Percentiles rank a stretch among this genome's conserved stretches.
phyloP scores from a whole-genome alignment of 768 basidiomycete genomes.

The Lactarius akahatsu region DNA sequence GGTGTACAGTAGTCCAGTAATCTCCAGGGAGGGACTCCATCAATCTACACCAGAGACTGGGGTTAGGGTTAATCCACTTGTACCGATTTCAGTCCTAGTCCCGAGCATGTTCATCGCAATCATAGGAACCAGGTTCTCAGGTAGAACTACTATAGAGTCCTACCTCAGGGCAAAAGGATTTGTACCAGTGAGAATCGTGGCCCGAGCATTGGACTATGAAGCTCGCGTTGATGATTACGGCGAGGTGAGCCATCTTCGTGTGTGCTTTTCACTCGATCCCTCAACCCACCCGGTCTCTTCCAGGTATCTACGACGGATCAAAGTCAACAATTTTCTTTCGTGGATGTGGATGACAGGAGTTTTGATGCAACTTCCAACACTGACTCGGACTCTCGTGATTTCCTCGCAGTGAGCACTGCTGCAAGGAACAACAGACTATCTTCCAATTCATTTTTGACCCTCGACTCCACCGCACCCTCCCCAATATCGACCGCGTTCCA shows the following conservation, averaged over 20 bases:
- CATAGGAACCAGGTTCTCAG: conserved; percentile 60
- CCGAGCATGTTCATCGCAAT: conserved; percentile 64
- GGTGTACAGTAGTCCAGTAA: neutral
- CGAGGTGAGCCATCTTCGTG: conserved; percentile 1
- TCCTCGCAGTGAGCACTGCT: neutral
- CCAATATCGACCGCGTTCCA: conserved; percentile 14
- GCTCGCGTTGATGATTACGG: neutral
- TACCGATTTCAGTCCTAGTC: conserved; percentile 2
- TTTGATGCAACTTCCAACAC: conserved; percentile 1
- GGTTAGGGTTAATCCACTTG: conserved; percentile 14
- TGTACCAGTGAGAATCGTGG: conserved; percentile 15
- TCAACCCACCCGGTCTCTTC: neutral
- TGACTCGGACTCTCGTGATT: neutral
- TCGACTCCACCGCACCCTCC: conserved; percentile 19
- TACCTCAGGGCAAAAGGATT: conserved; percentile 31
- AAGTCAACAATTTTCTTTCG: conserved; percentile 15
- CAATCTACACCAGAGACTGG: neutral
- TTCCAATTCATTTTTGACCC: conserved; percentile 24
- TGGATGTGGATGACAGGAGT: conserved; percentile 4
- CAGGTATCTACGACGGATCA: neutral
- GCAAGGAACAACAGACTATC: conserved; percentile 5
- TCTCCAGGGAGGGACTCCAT: neutral
- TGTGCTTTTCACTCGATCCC: neutral
- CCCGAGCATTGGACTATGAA: neutral
- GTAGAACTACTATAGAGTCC: conserved; percentile 33